Percentiles rank a stretch among this genome's conserved stretches.
Evolutionary conservation across 345 rosid species (phyloP).

Genomic region (Ceriops zippeliana): DNA sequence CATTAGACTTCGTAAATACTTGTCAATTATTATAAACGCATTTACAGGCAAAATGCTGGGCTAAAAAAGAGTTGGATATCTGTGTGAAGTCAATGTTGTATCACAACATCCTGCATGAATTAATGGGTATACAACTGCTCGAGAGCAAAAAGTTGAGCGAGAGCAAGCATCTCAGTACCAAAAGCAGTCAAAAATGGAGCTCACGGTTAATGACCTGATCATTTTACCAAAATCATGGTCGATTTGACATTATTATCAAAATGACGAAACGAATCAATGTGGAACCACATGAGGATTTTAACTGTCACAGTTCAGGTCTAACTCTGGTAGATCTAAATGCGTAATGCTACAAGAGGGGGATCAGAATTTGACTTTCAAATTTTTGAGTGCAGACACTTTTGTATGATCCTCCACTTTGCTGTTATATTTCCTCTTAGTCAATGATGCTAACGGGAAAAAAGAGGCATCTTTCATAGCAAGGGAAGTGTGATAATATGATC

Average conservation of each 20-base stretch:
- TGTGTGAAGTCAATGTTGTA: no score
- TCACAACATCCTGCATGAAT: no score
- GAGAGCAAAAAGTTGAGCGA: not conserved
- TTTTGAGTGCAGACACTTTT: constrained; percentile 1
- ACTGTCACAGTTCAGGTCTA: constrained; percentile 17
- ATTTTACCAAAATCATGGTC: not conserved
- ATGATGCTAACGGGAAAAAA: no score
- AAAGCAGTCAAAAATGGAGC: no score
- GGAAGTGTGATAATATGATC: no score
- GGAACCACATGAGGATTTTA: constrained; percentile 9
- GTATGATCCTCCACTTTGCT: constrained; percentile 10
- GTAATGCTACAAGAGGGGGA: constrained; percentile 14
- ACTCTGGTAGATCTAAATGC: constrained; percentile 13
- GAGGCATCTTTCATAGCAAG: no score
- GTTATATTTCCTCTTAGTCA: not conserved
- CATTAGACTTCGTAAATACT: not conserved
- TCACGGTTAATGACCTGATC: no score
- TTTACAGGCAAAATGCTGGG: not conserved
- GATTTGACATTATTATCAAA: constrained; percentile 1
- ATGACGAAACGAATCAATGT: constrained; percentile 5
- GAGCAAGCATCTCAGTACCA: no score
- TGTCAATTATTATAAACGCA: not conserved
- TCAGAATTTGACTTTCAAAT: constrained; percentile 19
- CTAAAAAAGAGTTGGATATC: not conserved
- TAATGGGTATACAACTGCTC: not conserved